Evolutionary conservation across 768 basidiomycete species (phyloP), one percentile per base, ranked within the genome.

Genomic region (Auricularia sp.): DNA sequence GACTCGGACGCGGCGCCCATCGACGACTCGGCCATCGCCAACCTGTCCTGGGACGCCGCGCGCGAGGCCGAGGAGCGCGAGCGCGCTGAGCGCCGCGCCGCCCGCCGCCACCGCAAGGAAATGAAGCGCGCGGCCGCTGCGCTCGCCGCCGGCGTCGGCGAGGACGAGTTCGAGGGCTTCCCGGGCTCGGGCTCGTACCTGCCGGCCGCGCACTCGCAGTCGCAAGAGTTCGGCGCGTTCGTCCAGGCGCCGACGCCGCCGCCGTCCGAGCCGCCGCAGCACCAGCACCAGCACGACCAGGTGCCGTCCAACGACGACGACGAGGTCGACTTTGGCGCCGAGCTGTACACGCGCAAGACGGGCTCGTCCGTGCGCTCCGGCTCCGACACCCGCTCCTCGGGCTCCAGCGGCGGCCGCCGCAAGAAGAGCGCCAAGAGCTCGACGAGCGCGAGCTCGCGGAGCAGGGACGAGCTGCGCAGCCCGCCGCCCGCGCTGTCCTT

Each of bases 1-100:
- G 89, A 90, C 73, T 84, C 85, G 0, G 89, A 90, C 67, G 88
- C 89, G 3, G 82, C 87, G 4, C 83, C 83, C 1, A 76, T 90
- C 14, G 86, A 87, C 62, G 73, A 82, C 6, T 78, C 81, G 10
- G 76, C 80, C 18, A 88, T 90, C 64, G 81, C 78, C 62, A 77
- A 77, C 35, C 69, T 86, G 44, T 80, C 84, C 42, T 59, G 56
- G 56, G 56, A 59, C 24, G 66, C 33, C 37, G 80, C 76, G 64
- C 77, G 76, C 34, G 80, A 81, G 66, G 76, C 76, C 13, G 74
- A 74, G 63, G 70, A 70, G 16, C 67, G 62, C 8, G 73, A 71
- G 67, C 83, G 81, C 66, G 82, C 82, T 29, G 81, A 84, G 69
- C 73, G 81, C 21, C 77, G 76, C 62, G 77, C 65, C 18, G 54